These are phyloP conservation scores for Cardamine chenopodiifolia DNA, from an alignment of 345 rosid species.

Conservation along the genomic window DNA sequence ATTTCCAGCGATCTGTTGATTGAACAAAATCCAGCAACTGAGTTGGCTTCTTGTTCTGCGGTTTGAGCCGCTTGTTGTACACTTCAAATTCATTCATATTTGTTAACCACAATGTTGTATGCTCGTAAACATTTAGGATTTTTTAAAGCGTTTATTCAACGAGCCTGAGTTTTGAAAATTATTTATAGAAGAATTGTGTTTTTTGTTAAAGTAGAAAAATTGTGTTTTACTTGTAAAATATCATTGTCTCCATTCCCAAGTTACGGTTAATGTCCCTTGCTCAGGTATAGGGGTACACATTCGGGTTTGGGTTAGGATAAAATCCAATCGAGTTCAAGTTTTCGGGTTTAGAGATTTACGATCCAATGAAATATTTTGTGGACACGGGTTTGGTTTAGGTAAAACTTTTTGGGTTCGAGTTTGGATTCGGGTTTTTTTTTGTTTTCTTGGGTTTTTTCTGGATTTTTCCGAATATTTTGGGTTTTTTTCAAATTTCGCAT, in stretches of 20 bases:
- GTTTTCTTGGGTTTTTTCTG: no score
- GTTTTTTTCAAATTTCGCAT: no score
- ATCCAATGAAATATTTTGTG: no score
- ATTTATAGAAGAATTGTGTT: background rate
- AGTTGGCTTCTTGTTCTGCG: conserved; percentile 38
- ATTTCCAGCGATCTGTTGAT: conserved; percentile 58
- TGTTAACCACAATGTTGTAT: conserved; percentile 22
- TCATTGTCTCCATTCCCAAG: background rate
- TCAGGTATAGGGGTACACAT: no score
- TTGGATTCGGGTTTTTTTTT: no score
- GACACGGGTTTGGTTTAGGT: no score
- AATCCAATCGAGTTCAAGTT: no score
- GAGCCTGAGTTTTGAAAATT: background rate
- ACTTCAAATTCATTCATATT: conserved; percentile 26
- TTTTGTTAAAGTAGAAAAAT: background rate
- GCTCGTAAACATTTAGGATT: conserved; percentile 17
- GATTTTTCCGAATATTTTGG: no score
- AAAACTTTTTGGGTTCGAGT: no score
- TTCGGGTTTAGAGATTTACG: no score
- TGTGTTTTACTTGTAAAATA: background rate
- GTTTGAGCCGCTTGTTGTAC: conserved; percentile 26
- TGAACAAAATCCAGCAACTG: conserved; percentile 34
- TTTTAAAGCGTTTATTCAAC: background rate
- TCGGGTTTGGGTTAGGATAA: no score
- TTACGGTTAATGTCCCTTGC: background rate